These are phyloP conservation scores for Diaporthe citriasiana DNA, from an alignment of 2,329 filamentous ascomycete species.

Conservation along the genomic window DNA sequence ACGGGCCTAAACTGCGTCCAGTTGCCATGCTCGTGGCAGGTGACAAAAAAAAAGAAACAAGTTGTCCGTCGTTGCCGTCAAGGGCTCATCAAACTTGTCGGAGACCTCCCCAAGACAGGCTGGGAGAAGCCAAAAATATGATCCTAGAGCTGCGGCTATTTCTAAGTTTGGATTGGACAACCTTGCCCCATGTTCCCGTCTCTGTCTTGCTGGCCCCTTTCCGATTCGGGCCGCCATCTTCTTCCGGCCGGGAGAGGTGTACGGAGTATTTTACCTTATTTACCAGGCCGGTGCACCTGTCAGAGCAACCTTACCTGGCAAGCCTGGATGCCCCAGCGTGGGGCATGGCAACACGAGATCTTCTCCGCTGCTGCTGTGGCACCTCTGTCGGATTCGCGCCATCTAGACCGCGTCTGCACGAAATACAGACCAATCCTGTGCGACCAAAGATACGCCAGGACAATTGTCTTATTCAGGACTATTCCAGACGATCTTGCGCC, in stretches of 20 bases:
- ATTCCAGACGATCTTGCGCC: slow-evolving; percentile 20
- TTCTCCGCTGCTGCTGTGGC: slow-evolving; percentile 8
- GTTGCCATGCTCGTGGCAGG: slow-evolving; percentile 13
- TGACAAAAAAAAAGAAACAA: no score
- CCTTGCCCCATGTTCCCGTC: slow-evolving; percentile 16
- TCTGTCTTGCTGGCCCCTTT: slow-evolving; percentile 10
- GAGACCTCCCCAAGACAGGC: neutral
- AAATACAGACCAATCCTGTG: slow-evolving; percentile 10
- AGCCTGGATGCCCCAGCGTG: neutral
- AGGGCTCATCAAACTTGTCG: slow-evolving; percentile 2
- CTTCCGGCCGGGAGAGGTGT: slow-evolving; percentile 8
- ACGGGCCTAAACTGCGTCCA: neutral
- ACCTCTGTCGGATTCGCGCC: neutral
- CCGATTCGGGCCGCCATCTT: slow-evolving; percentile 34
- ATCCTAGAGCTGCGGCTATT: slow-evolving; percentile 30
- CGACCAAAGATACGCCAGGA: slow-evolving; percentile 20
- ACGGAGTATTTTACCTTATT: slow-evolving; percentile 6
- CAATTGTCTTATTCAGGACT: slow-evolving; percentile 14
- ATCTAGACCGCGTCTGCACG: slow-evolving; percentile 9
- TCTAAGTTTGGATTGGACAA: slow-evolving; percentile 34
- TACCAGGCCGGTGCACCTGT: slow-evolving; percentile 6
- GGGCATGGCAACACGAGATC: slow-evolving; percentile 31
- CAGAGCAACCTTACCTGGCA: slow-evolving; percentile 5
- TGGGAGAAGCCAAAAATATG: slow-evolving; percentile 17
- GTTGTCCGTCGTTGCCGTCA: neutral